Evolutionary conservation across 2,329 filamentous ascomycete species (phyloP).

Genomic region (Dryadomyces sulphureus): DNA sequence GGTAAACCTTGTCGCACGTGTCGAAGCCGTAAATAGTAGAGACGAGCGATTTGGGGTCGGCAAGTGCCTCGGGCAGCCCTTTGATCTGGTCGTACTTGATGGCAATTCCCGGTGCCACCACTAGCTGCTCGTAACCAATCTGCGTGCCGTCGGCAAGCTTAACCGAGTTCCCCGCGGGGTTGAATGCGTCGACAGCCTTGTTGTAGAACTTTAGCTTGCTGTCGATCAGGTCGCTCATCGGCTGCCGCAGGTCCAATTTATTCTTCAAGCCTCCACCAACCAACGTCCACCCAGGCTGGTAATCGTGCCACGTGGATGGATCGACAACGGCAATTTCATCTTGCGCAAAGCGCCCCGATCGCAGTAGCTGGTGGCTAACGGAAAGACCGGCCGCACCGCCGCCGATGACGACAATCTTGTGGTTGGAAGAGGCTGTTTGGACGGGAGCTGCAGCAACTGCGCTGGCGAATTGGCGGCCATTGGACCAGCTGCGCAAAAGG

Average conservation of each 20-base stretch:
- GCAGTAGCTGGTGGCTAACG: constrained; percentile 53
- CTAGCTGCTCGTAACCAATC: constrained; percentile 47
- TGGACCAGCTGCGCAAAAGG: neutral
- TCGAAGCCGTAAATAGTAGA: constrained; percentile 45
- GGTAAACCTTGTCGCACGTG: constrained; percentile 36
- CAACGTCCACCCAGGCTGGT: constrained; percentile 56
- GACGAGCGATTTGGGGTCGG: constrained; percentile 29
- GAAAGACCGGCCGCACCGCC: constrained; percentile 51
- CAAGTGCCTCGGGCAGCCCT: constrained; percentile 41
- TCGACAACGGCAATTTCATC: constrained; percentile 52
- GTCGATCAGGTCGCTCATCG: constrained; percentile 36
- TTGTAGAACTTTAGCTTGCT: constrained; percentile 48
- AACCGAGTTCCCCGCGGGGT: constrained; percentile 40
- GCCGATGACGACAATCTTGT: constrained; percentile 9
- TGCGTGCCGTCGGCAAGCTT: constrained; percentile 39
- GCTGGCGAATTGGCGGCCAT: neutral
- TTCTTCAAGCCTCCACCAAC: constrained; percentile 52
- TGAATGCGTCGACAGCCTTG: constrained; percentile 31
- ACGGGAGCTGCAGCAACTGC: too few species aligned
- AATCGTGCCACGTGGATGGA: constrained; percentile 48
- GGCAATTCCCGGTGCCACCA: constrained; percentile 44
- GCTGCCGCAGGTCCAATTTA: constrained; percentile 40
- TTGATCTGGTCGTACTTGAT: constrained; percentile 36
- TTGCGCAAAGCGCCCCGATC: constrained; percentile 36
- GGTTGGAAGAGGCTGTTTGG: neutral